Conservation (phyloP, 2,329 filamentous ascomycete species). For the Penicillium hesseltinei region DNA sequence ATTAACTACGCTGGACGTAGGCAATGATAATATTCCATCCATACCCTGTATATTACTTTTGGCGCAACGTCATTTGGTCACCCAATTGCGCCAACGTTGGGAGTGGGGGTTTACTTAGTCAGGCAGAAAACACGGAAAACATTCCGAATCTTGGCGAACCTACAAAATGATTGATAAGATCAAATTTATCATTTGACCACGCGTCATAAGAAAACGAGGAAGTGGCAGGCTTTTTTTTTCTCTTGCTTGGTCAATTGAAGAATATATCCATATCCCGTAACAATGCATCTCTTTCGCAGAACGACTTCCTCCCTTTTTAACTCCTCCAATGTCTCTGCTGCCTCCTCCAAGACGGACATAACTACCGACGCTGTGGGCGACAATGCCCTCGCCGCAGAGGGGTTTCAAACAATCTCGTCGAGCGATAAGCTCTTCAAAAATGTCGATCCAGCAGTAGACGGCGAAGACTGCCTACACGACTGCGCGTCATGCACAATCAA, state of each 20-base stretch:
- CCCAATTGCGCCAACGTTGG: conserved; percentile 9
- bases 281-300: conserved; percentile 39
- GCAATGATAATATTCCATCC: conserved; percentile 2
- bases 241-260: neutral
- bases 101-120: conserved; percentile 23
- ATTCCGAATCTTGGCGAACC: conserved; percentile 25
- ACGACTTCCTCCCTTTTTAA: conserved; percentile 34
- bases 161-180: conserved; percentile 38
- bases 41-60: conserved; percentile 17
- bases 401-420: conserved; percentile 50
- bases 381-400: conserved; percentile 29
- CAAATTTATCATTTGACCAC: conserved; percentile 7
- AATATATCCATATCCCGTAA: neutral
- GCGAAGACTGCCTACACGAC: conserved; percentile 84
- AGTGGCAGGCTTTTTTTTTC: neutral
- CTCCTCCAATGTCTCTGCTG: conserved; percentile 29
- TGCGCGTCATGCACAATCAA: conserved; percentile 76
- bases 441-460: conserved; percentile 74
- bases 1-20: conserved; percentile 26
- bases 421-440: conserved; percentile 65
- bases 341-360: conserved; percentile 21
- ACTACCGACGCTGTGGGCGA: conserved; percentile 24
- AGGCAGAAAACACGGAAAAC: conserved; percentile 16
- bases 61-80: conserved; percentile 10
- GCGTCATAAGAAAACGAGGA: conserved; percentile 6